A percentile compares a stretch with the other conserved stretches of the same genome.
phyloP scores from a whole-genome alignment of 257 asterid genomes.

The Fraxinus excelsior region DNA sequence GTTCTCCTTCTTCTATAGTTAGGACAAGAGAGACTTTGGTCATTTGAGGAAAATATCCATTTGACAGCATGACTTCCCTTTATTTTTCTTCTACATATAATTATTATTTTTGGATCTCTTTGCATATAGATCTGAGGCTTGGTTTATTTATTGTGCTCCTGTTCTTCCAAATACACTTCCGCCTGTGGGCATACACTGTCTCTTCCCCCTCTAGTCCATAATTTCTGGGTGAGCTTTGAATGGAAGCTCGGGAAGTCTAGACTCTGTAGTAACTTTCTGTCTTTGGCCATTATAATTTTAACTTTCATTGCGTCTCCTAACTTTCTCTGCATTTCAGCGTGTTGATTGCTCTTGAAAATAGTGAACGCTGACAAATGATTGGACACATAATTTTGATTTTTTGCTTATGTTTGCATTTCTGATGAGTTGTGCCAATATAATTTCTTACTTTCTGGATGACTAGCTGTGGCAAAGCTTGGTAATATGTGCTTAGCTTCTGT shows the following conservation, averaged over 20 bases:
- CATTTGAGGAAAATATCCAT: background rate
- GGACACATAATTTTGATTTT: background rate
- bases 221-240: background rate
- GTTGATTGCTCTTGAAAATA: conserved; percentile 10
- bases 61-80: background rate
- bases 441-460: conserved; percentile 29
- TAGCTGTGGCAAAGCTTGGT: conserved; percentile 78
- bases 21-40: background rate
- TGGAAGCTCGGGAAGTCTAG: background rate
- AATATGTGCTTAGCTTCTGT: conserved; percentile 79
- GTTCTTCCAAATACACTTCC: background rate
- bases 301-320: background rate
- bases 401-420: conserved; percentile 7
- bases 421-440: conserved; percentile 7
- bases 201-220: background rate
- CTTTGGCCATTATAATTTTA: background rate
- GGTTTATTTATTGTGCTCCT: background rate
- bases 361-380: conserved; percentile 5
- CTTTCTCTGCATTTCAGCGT: background rate
- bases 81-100: background rate
- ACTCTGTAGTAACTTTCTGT: background rate
- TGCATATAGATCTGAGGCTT: background rate
- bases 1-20: background rate
- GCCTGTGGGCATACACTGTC: background rate
- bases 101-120: background rate